Conservation (phyloP, 352 stramenopile genomes). For the Phytopythium ostracodes region DNA sequence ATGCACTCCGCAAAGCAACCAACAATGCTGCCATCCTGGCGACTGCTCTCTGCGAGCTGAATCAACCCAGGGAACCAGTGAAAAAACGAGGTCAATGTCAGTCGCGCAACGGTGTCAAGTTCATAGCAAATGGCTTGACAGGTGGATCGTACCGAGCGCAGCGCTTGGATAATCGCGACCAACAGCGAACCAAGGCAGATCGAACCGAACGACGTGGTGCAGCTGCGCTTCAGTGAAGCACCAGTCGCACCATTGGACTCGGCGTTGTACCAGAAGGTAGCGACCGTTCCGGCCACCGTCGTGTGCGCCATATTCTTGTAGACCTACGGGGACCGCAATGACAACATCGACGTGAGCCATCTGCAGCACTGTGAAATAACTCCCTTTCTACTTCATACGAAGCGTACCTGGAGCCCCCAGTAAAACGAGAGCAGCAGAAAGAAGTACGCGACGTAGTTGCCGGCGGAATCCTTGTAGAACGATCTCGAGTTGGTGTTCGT, state of each 20-base stretch:
- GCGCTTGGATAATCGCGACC: constrained; percentile 90
- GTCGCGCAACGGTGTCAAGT: neutral
- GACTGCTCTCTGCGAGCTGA: constrained; percentile 66
- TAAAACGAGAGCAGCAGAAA: constrained; percentile 89
- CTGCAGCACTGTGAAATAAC: too few species aligned
- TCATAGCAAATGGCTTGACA: neutral
- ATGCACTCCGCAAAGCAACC: constrained; percentile 85
- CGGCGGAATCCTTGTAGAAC: constrained; percentile 27
- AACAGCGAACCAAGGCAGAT: constrained; percentile 95
- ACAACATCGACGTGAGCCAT: neutral
- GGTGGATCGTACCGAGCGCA: constrained; percentile 51
- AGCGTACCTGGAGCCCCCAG: constrained; percentile 86
- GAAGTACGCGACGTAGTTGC: constrained; percentile 38
- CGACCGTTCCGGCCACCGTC: constrained; percentile 90
- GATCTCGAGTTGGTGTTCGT: constrained; percentile 13
- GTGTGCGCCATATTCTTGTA: constrained; percentile 93
- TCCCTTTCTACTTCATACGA: neutral
- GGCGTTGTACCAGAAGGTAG: constrained; percentile 94
- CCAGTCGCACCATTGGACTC: constrained; percentile 84
- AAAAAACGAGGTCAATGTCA: neutral
- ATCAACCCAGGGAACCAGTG: neutral
- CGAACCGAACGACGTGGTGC: constrained; percentile 92
- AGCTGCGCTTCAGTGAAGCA: constrained; percentile 77
- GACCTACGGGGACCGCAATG: constrained; percentile 21
- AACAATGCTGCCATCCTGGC: constrained; percentile 62